Evolutionary conservation across 352 stramenopile genomes (phyloP).

Genomic region (Phytopythium oedochilum): DNA sequence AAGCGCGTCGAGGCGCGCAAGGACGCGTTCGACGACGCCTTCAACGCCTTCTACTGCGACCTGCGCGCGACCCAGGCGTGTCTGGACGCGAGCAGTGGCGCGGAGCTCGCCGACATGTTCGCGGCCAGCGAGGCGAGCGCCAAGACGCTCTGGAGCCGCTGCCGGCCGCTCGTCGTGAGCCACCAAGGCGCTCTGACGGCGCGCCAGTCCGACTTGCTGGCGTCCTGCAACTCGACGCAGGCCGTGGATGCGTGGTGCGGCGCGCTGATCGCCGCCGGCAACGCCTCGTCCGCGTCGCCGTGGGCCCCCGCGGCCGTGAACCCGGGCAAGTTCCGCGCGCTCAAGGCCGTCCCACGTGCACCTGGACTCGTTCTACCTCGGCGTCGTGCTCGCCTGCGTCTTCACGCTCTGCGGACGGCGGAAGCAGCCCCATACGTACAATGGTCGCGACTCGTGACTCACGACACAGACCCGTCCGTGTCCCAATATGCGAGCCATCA

Average conservation of each 20-base stretch:
- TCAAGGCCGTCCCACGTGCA: constrained; percentile 6
- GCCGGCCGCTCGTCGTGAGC: constrained; percentile 9
- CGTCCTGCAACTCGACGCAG: constrained; percentile 4
- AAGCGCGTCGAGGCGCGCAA: neutral
- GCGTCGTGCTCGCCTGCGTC: neutral
- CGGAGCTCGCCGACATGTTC: constrained; percentile 9
- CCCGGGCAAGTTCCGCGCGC: constrained; percentile 6
- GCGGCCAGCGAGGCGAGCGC: neutral
- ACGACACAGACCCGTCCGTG: too few relatives aligned
- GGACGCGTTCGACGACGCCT: constrained; percentile 3
- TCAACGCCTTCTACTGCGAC: constrained; percentile 17
- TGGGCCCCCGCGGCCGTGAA: constrained; percentile 8
- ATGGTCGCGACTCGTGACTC: too few relatives aligned
- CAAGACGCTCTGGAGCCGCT: constrained; percentile 6
- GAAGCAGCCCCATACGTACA: too few relatives aligned
- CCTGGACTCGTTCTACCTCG: constrained; percentile 7
- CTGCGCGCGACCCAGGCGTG: constrained; percentile 12
- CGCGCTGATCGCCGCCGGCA: neutral
- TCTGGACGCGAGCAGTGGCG: constrained; percentile 2
- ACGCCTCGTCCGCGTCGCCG: neutral
- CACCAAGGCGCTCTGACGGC: neutral
- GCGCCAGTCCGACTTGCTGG: constrained; percentile 8
- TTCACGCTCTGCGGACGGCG: constrained; percentile 3
- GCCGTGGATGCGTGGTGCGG: constrained; percentile 14
- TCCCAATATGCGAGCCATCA: too few relatives aligned